Conservation (phyloP, 768 basidiomycete genomes). For the Mycena epipterygia region DNA sequence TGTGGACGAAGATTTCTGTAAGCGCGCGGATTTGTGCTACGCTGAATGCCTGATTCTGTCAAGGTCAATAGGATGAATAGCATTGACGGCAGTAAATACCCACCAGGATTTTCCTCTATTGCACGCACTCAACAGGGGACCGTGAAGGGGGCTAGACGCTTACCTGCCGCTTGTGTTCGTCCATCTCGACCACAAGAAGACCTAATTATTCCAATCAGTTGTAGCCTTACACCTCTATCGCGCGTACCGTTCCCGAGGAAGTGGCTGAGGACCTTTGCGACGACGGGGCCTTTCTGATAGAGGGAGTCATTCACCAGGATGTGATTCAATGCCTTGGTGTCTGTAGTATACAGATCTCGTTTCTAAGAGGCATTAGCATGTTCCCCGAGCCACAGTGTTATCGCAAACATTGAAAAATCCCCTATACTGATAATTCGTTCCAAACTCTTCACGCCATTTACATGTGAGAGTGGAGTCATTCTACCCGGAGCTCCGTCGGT, state of each 20-base stretch:
- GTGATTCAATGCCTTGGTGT: conserved; percentile 13
- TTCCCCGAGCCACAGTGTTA: background rate
- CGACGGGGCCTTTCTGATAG: conserved; percentile 10
- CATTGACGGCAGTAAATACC: background rate
- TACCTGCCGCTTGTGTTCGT: background rate
- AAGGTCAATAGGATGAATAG: background rate
- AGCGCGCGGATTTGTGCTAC: conserved; percentile 34
- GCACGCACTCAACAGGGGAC: background rate
- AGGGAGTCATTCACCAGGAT: conserved; percentile 1
- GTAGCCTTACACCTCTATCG: too few species aligned
- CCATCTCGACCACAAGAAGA: background rate
- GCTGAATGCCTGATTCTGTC: background rate
- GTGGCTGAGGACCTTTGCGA: background rate
- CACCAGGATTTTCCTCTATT: background rate
- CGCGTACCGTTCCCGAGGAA: conserved; percentile 18
- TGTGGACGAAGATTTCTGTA: conserved; percentile 51
- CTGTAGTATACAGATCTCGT: conserved; percentile 9
- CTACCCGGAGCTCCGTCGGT: background rate
- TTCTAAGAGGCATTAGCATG: background rate
- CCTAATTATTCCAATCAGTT: background rate
- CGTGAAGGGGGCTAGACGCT: background rate
- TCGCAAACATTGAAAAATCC: background rate
- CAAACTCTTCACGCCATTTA: background rate
- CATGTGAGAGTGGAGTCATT: background rate
- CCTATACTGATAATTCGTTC: background rate